phyloP scores from a whole-genome alignment of 306 rosid species.

The Mucuna pruriens region DNA sequence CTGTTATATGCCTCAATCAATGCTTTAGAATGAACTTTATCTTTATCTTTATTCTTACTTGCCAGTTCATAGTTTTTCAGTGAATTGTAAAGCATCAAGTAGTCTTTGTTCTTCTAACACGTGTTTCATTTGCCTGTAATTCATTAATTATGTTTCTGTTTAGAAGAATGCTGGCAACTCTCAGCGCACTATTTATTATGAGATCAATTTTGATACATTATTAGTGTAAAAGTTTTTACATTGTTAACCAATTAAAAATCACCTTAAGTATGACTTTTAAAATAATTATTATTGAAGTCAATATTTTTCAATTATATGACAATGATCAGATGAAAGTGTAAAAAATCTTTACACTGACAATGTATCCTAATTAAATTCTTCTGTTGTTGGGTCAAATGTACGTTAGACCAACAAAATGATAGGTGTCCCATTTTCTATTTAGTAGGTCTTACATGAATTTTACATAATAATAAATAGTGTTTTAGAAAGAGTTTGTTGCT shows the following conservation, averaged over 20 bases:
- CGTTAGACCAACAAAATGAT: background rate
- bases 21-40: conserved; percentile 27
- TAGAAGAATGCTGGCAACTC: background rate
- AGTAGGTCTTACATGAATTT: background rate
- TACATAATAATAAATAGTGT: background rate
- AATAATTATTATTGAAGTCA: background rate
- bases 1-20: background rate
- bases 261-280: background rate
- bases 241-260: background rate
- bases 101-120: background rate
- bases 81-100: conserved; percentile 14
- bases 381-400: background rate
- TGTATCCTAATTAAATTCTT: background rate
- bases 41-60: conserved; percentile 3
- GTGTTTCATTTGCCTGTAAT: background rate
- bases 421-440: background rate
- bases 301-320: too few relatives aligned
- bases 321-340: too few relatives aligned
- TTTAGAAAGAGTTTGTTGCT: background rate
- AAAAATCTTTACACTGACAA: background rate
- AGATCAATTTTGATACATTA: background rate
- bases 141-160: conserved; percentile 11
- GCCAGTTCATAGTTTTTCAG: conserved; percentile 1
- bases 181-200: background rate
- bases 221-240: background rate